Conservation (phyloP, 345 rosid genomes). For the Pistacia integerrima region DNA sequence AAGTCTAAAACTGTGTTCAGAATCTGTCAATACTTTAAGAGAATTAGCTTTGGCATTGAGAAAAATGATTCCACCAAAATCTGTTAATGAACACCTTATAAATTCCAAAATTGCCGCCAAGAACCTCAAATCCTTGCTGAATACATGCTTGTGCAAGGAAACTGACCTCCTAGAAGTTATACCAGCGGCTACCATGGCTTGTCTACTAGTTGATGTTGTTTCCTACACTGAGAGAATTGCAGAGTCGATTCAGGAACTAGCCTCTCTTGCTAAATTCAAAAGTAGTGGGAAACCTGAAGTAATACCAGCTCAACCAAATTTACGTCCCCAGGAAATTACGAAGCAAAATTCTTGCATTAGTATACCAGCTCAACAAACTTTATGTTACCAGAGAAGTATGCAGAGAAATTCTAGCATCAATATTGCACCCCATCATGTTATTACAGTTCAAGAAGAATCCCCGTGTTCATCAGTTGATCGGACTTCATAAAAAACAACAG, state of each 20-base stretch:
- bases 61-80: conserved; percentile 25
- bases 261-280: conserved; percentile 29
- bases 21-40: conserved; percentile 37
- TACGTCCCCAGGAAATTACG: not conserved
- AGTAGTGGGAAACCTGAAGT: not conserved
- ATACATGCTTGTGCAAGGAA: conserved; percentile 21
- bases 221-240: conserved; percentile 29
- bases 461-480: not conserved
- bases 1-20: conserved; percentile 29
- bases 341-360: not conserved
- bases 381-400: not conserved
- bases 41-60: conserved; percentile 31
- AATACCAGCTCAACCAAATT: not conserved
- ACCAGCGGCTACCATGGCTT: conserved; percentile 28
- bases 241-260: conserved; percentile 34
- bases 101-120: conserved; percentile 31
- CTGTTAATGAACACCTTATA: conserved; percentile 26
- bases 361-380: not conserved
- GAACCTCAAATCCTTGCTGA: conserved; percentile 23
- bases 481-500: not conserved
- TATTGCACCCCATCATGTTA: conserved; percentile 1
- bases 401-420: not conserved
- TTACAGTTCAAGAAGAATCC: conserved; percentile 6
- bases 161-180: conserved; percentile 25
- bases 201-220: conserved; percentile 32